Conservation (phyloP, 2,329 filamentous ascomycete genomes). For the Neospermospora avenae region DNA sequence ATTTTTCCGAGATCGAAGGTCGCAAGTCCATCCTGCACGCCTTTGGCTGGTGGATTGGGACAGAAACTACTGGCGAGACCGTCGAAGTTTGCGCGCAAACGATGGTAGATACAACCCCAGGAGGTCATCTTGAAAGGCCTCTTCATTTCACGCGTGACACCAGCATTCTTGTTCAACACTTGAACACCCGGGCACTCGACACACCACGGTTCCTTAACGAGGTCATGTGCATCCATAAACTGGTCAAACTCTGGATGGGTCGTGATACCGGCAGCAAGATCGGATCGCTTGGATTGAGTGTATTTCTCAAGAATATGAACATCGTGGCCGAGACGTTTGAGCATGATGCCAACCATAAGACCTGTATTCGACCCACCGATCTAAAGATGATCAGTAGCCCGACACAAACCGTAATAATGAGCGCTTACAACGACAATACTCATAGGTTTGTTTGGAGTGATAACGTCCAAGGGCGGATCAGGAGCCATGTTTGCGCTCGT, state of each 20-base stretch:
- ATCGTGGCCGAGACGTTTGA: conserved; percentile 22
- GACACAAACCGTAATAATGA: too few species aligned
- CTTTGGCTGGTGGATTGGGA: neutral
- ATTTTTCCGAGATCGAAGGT: conserved; percentile 14
- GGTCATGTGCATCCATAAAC: conserved; percentile 11
- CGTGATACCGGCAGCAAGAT: conserved; percentile 18
- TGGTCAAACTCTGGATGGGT: conserved; percentile 9
- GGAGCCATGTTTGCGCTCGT: conserved; percentile 3
- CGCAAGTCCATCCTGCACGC: conserved; percentile 17
- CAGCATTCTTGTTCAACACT: conserved; percentile 8
- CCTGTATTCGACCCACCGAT: conserved; percentile 24
- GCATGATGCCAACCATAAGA: conserved; percentile 18
- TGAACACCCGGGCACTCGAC: neutral
- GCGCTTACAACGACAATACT: conserved; percentile 10
- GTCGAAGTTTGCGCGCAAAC: conserved; percentile 24
- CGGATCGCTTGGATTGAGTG: conserved; percentile 1
- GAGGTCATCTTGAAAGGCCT: conserved; percentile 13
- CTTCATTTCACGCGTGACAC: neutral
- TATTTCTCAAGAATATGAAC: conserved; percentile 21
- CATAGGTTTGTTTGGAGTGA: neutral
- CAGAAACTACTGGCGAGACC: conserved; percentile 18
- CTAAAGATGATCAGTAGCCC: neutral
- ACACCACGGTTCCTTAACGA: neutral
- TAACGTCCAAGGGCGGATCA: neutral
- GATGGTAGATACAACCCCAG: conserved; percentile 21